Percentiles rank a stretch among this genome's conserved stretches.
Conservation (phyloP, 1,284 basidiomycete species). For the Peniophora sp. region DNA sequence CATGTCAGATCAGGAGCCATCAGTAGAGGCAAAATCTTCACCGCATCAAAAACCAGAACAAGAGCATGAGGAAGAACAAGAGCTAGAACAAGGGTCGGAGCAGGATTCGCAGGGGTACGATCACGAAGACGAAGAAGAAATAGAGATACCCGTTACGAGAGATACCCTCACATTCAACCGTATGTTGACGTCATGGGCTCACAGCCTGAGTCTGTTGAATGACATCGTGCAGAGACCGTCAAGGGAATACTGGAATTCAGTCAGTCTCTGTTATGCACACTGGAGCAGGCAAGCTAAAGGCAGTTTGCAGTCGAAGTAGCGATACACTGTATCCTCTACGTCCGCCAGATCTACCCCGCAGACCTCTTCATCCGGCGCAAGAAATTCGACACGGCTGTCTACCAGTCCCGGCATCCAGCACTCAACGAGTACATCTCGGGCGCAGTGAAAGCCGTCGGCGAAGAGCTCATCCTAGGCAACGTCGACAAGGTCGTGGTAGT, state of each 20-base stretch:
- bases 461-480: conserved; percentile 69
- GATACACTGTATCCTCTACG: conserved; percentile 86
- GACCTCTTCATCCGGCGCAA: conserved; percentile 81
- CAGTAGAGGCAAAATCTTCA: too few species aligned
- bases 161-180: conserved; percentile 25
- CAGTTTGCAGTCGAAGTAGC: conserved; percentile 77
- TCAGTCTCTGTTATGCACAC: conserved; percentile 16
- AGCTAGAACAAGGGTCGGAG: too few species aligned
- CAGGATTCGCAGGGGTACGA: too few species aligned
- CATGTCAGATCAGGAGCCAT: too few species aligned
- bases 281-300: conserved; percentile 5
- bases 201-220: conserved; percentile 3
- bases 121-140: too few species aligned
- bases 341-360: conserved; percentile 83
- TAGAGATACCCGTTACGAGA: too few species aligned
- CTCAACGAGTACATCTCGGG: conserved; percentile 84
- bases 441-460: conserved; percentile 65
- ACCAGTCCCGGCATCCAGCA: conserved; percentile 83
- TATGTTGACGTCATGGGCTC: conserved; percentile 10
- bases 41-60: too few species aligned
- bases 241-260: conserved; percentile 61
- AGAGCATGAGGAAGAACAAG: too few species aligned
- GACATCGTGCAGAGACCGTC: conserved; percentile 39
- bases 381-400: conserved; percentile 86
- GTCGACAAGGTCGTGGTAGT: conserved; percentile 72